Percentiles rank a stretch among this genome's conserved stretches.
phyloP scores from a whole-genome alignment of 345 rosid species.

The Pistacia vera region DNA sequence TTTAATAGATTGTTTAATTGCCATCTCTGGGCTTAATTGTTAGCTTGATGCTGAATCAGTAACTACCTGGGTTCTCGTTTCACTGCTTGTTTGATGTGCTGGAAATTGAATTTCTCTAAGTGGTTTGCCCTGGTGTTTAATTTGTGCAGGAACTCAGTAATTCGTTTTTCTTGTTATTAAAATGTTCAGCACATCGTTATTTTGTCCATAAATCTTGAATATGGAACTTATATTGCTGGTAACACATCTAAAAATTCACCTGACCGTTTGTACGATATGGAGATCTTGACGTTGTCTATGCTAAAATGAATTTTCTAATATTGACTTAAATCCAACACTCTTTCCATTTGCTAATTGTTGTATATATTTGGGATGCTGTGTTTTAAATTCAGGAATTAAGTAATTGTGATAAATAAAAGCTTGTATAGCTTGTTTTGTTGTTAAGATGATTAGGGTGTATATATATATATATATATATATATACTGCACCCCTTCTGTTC shows the following conservation, averaged over 20 bases:
- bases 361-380: not conserved
- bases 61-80: not conserved
- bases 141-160: not conserved
- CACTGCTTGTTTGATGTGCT: not conserved
- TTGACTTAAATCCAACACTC: not conserved
- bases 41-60: not conserved
- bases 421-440: too few relatives aligned
- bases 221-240: not conserved
- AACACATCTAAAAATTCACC: not conserved
- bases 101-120: not conserved
- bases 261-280: not conserved
- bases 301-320: not conserved
- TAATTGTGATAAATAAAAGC: too few relatives aligned
- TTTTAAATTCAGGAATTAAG: too few relatives aligned
- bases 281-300: not conserved
- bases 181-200: not conserved
- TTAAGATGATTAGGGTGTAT: too few relatives aligned
- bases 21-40: not conserved
- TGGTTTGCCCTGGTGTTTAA: not conserved
- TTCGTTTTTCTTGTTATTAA: not conserved
- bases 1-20: conserved; percentile 1
- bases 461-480: too few relatives aligned
- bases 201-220: not conserved
- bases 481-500: too few relatives aligned
- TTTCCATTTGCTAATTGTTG: not conserved